These are phyloP conservation scores for Entomophthora muscae DNA, from an alignment of 371 early-diverging fungal species.

Conservation along the genomic window DNA sequence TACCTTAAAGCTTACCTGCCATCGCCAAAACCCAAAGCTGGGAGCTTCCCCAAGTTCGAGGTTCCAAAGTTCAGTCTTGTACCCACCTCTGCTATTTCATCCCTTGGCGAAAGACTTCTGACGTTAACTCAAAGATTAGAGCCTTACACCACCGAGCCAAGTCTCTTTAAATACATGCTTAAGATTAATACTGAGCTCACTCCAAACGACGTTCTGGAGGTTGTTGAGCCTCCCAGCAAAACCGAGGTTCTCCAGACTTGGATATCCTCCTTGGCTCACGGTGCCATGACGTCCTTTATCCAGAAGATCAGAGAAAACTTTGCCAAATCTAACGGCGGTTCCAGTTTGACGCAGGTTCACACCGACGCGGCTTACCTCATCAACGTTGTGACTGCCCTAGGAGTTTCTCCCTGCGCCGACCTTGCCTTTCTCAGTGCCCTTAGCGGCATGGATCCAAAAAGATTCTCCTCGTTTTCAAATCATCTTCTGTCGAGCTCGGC, in stretches of 20 bases:
- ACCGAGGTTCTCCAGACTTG: neutral
- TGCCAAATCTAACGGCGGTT: neutral
- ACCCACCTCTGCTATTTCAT: neutral
- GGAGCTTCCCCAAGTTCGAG: neutral
- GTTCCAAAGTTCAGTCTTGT: neutral
- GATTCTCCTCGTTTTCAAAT: neutral
- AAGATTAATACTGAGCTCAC: neutral
- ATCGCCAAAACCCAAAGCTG: neutral
- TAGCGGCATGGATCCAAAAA: neutral
- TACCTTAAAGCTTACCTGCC: neutral
- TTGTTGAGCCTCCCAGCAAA: neutral
- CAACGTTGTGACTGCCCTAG: neutral
- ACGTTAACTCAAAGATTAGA: neutral
- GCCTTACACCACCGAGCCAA: neutral
- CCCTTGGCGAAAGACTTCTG: neutral
- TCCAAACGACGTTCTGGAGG: neutral
- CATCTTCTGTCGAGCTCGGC: neutral
- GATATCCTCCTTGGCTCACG: neutral
- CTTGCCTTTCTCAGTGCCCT: neutral
- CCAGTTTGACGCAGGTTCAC: neutral
- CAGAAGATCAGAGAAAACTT: neutral
- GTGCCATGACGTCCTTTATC: neutral
- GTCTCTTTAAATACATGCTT: neutral
- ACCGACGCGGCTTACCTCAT: neutral
- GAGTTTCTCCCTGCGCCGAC: neutral